Evolutionary conservation across 495 filamentous ascomycete genomes (phyloP).

Genomic region (Cladorrhinum samala): DNA sequence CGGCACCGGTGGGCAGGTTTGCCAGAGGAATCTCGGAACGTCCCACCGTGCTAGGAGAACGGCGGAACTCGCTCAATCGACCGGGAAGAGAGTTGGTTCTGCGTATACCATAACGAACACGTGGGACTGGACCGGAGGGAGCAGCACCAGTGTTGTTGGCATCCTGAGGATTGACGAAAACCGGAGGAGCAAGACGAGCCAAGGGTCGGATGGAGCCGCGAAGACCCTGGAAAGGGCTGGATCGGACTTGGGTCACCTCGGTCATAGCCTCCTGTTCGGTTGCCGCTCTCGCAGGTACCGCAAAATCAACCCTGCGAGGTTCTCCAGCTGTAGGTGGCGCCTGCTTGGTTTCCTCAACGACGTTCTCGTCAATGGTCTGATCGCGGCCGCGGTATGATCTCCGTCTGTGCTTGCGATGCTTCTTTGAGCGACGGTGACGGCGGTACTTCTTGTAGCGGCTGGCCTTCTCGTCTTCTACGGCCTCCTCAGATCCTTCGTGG

Average conservation of each 20-base stretch:
- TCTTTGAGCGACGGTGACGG: conserved; percentile 25
- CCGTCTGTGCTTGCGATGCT: conserved; percentile 30
- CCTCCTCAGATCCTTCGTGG: conserved; percentile 28
- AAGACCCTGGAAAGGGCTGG: conserved; percentile 34
- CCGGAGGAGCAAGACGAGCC: conserved; percentile 38
- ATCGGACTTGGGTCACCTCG: conserved; percentile 25
- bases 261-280: conserved; percentile 24
- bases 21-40: conserved; percentile 34
- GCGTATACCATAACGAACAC: conserved; percentile 56
- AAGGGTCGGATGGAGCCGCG: conserved; percentile 37
- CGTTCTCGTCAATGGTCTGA: conserved; percentile 27
- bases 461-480: conserved; percentile 33
- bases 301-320: conserved; percentile 43
- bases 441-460: conserved; percentile 25
- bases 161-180: conserved; percentile 34
- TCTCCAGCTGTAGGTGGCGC: conserved; percentile 21
- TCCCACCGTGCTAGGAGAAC: conserved; percentile 36
- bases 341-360: conserved; percentile 12
- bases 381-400: conserved; percentile 17
- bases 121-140: conserved; percentile 42
- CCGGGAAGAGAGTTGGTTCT: conserved; percentile 77
- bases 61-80: conserved; percentile 51
- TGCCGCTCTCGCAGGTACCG: conserved; percentile 19
- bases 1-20: conserved; percentile 18
- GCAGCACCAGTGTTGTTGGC: conserved; percentile 8